phyloP scores from a whole-genome alignment of 2,329 filamentous ascomycete genomes.

The Talaromyces marneffei region DNA sequence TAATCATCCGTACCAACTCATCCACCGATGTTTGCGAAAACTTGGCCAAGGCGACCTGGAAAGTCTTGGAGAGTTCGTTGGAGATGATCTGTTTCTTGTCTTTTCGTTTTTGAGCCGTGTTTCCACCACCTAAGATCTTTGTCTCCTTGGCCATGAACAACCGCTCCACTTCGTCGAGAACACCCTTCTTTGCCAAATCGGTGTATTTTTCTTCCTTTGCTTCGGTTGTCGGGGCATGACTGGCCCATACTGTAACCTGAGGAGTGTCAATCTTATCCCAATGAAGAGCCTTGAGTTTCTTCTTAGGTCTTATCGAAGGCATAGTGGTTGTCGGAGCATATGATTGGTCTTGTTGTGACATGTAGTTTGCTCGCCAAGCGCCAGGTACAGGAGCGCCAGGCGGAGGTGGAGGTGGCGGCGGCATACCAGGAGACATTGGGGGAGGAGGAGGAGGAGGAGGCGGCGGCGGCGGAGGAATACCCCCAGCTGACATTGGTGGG shows the following conservation, averaged over 20 bases:
- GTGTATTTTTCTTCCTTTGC: slow-evolving; percentile 93
- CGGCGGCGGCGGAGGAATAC: slow-evolving; percentile 42
- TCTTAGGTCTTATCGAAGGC: slow-evolving; percentile 84
- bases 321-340: slow-evolving; percentile 59
- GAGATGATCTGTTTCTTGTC: slow-evolving; percentile 98
- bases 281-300: slow-evolving; percentile 98
- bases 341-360: slow-evolving; percentile 57
- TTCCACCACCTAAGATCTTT: slow-evolving; percentile 68
- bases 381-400: slow-evolving; percentile 54
- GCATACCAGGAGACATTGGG: slow-evolving; percentile 41
- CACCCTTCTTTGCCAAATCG: slow-evolving; percentile 87
- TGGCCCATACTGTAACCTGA: slow-evolving; percentile 87
- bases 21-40: slow-evolving; percentile 81
- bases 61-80: slow-evolving; percentile 79
- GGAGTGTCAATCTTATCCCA: slow-evolving; percentile 98
- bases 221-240: slow-evolving; percentile 76
- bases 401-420: slow-evolving; percentile 1
- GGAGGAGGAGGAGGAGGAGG: slow-evolving; percentile 49
- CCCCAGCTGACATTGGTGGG: slow-evolving; percentile 25
- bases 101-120: slow-evolving; percentile 64
- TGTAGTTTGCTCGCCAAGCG: slow-evolving; percentile 61
- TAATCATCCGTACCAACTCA: slow-evolving; percentile 84
- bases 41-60: slow-evolving; percentile 89
- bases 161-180: slow-evolving; percentile 95
- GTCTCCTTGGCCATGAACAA: slow-evolving; percentile 96